phyloP scores from a whole-genome alignment of 2,329 filamentous ascomycete species.

The Arthrinium phaeospermum region DNA sequence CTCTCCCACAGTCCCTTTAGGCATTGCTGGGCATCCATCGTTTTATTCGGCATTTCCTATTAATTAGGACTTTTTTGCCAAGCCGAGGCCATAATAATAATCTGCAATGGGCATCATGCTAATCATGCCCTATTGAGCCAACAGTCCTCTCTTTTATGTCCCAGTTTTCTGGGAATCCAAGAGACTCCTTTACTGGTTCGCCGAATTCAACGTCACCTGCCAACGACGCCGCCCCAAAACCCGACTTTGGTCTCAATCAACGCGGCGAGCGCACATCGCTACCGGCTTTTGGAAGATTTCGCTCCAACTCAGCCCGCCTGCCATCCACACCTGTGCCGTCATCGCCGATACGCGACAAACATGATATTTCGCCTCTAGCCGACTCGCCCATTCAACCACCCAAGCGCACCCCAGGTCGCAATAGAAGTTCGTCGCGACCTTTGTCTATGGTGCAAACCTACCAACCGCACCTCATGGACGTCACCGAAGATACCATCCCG shows the following conservation, averaged over 20 bases:
- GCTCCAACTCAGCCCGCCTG: conserved; percentile 19
- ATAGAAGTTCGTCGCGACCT: conserved; percentile 68
- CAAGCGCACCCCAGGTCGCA: conserved; percentile 39
- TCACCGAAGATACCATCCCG: conserved; percentile 83
- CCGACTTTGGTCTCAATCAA: conserved; percentile 22
- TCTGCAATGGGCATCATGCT: conserved; percentile 35
- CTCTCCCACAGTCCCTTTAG: conserved; percentile 7
- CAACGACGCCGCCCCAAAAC: conserved; percentile 18
- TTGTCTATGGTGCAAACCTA: conserved; percentile 87
- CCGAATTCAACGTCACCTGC: conserved; percentile 31
- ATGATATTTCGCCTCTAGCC: conserved; percentile 49
- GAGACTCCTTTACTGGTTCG: conserved; percentile 35
- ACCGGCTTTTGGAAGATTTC: conserved; percentile 5
- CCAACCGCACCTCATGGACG: conserved; percentile 84
- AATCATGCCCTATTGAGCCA: conserved; percentile 36
- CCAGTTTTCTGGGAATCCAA: conserved; percentile 64
- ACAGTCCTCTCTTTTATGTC: conserved; percentile 90
- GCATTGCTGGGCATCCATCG: conserved; percentile 15
- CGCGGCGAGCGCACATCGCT: neutral
- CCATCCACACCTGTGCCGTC: conserved; percentile 33
- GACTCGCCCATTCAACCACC: conserved; percentile 42
- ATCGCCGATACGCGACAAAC: conserved; percentile 34
- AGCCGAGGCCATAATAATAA: conserved; percentile 21
- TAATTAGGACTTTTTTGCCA: conserved; percentile 12
- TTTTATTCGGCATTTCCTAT: neutral